These are phyloP conservation scores for Aspergillus chevalieri DNA, from an alignment of 2,329 filamentous ascomycete species.

Conservation along the genomic window DNA sequence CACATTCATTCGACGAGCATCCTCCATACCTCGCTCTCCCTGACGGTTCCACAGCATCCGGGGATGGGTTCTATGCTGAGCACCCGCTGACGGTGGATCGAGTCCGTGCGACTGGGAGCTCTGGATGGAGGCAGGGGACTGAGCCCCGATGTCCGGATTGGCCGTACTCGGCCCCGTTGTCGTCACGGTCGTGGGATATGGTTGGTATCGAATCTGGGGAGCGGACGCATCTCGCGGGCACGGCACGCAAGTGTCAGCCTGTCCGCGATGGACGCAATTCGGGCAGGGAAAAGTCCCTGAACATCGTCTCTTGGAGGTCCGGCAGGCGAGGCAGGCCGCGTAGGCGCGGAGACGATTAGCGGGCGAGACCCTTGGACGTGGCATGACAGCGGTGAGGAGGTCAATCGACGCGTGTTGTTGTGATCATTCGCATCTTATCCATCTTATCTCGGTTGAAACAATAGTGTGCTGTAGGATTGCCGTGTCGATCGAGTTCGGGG, in stretches of 20 bases:
- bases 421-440: not conserved
- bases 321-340: conserved; percentile 46
- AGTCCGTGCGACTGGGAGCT: conserved; percentile 1
- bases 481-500: no score
- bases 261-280: conserved; percentile 42
- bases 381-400: conserved; percentile 34
- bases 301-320: conserved; percentile 48
- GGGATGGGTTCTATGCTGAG: conserved; percentile 25
- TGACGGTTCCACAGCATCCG: conserved; percentile 48
- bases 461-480: no score
- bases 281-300: conserved; percentile 45
- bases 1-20: not conserved
- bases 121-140: not conserved
- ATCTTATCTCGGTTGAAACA: no score
- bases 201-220: not conserved
- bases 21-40: conserved; percentile 44
- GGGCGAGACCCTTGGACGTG: conserved; percentile 47
- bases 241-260: conserved; percentile 33
- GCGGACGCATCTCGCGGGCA: conserved; percentile 3
- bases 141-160: not conserved
- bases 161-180: not conserved
- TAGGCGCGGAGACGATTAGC: conserved; percentile 45
- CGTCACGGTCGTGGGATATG: not conserved
- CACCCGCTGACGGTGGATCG: conserved; percentile 21
- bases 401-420: not conserved